These are phyloP conservation scores for Neurospora cerealis DNA, from an alignment of 495 filamentous ascomycete genomes.

Conservation along the genomic window DNA sequence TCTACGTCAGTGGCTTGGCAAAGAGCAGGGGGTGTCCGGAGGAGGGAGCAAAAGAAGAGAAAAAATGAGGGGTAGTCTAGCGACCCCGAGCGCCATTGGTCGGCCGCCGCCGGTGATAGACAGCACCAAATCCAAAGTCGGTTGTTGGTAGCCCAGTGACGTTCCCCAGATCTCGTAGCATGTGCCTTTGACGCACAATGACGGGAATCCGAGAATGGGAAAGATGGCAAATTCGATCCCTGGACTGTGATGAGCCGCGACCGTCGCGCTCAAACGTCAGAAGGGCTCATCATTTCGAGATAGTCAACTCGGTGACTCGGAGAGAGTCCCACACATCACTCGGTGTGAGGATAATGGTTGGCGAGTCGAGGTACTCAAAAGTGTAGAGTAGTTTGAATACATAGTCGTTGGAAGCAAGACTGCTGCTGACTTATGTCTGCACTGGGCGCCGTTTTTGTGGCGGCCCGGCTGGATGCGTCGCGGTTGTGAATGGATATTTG, in stretches of 20 bases:
- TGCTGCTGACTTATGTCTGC: neutral
- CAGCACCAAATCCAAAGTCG: neutral
- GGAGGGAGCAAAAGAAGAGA: neutral
- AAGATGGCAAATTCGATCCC: neutral
- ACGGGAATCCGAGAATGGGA: neutral
- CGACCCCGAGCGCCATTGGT: neutral
- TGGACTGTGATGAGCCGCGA: neutral
- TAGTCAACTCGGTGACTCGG: neutral
- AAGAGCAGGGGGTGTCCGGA: neutral
- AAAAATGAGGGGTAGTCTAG: neutral
- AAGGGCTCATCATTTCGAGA: neutral
- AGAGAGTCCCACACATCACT: neutral
- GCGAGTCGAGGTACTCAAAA: neutral
- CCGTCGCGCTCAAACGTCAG: neutral
- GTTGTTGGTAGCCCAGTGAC: neutral
- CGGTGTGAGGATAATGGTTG: neutral
- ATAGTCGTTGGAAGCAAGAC: neutral
- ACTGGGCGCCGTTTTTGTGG: neutral
- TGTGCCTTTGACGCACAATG: neutral
- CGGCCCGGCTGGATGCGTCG: neutral
- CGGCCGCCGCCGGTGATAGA: neutral
- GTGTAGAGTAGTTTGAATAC: neutral
- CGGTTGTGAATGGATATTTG: neutral
- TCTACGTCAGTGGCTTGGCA: slow-evolving; percentile 16
- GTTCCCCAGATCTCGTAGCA: neutral